Percentiles rank a stretch among this genome's conserved stretches.
phyloP scores from a whole-genome alignment of 768 basidiomycete genomes.

The Mycena epipterygia region DNA sequence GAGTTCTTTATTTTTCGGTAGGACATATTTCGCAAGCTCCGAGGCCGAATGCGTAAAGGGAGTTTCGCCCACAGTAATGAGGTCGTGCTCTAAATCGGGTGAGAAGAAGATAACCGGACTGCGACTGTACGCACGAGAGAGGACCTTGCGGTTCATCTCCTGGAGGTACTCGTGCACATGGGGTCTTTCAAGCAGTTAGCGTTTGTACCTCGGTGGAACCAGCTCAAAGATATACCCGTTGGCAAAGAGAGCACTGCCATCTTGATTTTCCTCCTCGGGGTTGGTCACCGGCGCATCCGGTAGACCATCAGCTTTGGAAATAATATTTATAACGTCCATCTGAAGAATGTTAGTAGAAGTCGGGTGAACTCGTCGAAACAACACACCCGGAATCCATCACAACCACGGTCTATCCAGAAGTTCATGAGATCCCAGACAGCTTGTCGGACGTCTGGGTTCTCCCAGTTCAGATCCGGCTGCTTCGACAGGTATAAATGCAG shows the following conservation, averaged over 20 bases:
- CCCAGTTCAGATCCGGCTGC: conserved; percentile 87
- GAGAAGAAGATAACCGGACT: conserved; percentile 13
- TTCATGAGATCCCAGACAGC: conserved; percentile 75
- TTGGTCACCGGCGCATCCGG: conserved; percentile 76
- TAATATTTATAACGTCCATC: conserved; percentile 82
- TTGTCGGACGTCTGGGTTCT: conserved; percentile 70
- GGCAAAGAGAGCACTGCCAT: conserved; percentile 64
- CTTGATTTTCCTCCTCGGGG: conserved; percentile 65
- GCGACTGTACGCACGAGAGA: conserved; percentile 61
- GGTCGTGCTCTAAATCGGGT: conserved; percentile 60
- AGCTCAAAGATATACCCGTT: conserved; percentile 65
- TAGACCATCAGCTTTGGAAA: conserved; percentile 72
- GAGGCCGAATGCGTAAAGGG: conserved; percentile 68
- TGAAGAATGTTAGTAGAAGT: conserved; percentile 41
- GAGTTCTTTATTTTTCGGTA: conserved; percentile 70
- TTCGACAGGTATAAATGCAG: conserved; percentile 76
- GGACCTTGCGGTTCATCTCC: conserved; percentile 74
- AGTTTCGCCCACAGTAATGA: conserved; percentile 78
- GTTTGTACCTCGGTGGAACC: neutral
- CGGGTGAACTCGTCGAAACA: no score
- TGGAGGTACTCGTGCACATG: conserved; percentile 75
- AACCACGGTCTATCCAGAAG: conserved; percentile 82
- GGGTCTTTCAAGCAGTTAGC: conserved; percentile 56
- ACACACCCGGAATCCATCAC: conserved; percentile 81
- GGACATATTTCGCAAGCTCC: conserved; percentile 67